Conservation (phyloP, 1,139 yeast species). For the Yamadazyma trypodendri region DNA sequence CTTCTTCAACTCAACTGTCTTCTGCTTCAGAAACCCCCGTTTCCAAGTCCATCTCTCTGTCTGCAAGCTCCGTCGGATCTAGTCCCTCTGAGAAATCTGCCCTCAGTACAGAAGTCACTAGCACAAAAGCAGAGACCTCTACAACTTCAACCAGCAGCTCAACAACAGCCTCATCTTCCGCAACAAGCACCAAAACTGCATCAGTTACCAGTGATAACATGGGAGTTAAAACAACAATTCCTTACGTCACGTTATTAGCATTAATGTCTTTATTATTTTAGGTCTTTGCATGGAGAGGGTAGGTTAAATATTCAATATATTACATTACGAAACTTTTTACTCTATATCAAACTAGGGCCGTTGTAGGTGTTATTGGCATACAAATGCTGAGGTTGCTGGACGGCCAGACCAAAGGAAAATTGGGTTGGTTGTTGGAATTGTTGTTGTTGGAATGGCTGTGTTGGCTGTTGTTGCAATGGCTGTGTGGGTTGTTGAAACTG, state of each 20-base stretch:
- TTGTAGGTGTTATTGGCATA: constrained; percentile 17
- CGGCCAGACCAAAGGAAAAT: constrained; percentile 1
- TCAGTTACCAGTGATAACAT: not conserved
- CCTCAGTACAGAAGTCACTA: too few relatives aligned
- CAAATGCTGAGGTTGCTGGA: constrained; percentile 6
- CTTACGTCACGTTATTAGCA: constrained; percentile 1
- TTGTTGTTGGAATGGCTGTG: too few relatives aligned
- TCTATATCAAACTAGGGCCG: constrained; percentile 30
- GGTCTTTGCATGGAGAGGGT: too few relatives aligned
- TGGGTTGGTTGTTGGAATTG: too few relatives aligned
- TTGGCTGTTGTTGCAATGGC: not conserved
- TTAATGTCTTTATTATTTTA: constrained; percentile 1
- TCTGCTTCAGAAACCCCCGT: too few relatives aligned
- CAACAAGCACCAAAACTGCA: not conserved
- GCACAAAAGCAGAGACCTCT: too few relatives aligned
- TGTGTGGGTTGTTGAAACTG: constrained; percentile 9
- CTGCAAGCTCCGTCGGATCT: too few relatives aligned
- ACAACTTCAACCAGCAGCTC: not conserved
- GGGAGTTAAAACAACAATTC: not conserved
- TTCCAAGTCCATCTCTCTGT: too few relatives aligned
- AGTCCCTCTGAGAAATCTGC: too few relatives aligned
- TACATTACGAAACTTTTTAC: too few relatives aligned
- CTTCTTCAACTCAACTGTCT: too few relatives aligned
- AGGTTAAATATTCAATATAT: too few relatives aligned
- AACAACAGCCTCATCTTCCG: not conserved